These are phyloP conservation scores for Rhinocladiella mackenziei DNA, from an alignment of 2,329 filamentous ascomycete species.

Conservation along the genomic window DNA sequence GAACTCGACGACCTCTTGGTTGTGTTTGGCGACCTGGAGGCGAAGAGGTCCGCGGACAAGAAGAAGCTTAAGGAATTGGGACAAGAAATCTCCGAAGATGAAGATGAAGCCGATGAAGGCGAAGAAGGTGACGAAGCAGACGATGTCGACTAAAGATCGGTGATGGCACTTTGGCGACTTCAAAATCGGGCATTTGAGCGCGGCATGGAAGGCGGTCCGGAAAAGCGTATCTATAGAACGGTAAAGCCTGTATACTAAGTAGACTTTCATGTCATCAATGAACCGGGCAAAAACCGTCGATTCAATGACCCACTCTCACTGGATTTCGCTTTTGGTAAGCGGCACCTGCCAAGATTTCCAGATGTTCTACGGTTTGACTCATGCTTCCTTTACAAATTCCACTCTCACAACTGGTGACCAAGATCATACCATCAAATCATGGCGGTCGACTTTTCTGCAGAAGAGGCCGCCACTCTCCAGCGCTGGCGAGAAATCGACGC, in stretches of 20 bases:
- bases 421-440: constrained; percentile 44
- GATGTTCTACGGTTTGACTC: too few species aligned
- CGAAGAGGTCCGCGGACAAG: constrained; percentile 70
- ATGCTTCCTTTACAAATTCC: constrained; percentile 1
- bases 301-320: not conserved
- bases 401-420: not conserved
- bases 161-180: not conserved
- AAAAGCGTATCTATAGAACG: constrained; percentile 7
- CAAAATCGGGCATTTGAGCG: constrained; percentile 1
- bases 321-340: too few species aligned
- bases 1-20: constrained; percentile 79
- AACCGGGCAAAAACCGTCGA: not conserved
- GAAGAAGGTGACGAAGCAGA: constrained; percentile 54
- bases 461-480: constrained; percentile 79
- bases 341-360: constrained; percentile 5
- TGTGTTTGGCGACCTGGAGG: constrained; percentile 75
- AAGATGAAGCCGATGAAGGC: constrained; percentile 60
- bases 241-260: constrained; percentile 19
- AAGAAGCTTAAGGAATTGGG: constrained; percentile 63
- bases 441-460: constrained; percentile 89
- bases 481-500: constrained; percentile 90
- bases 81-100: constrained; percentile 70
- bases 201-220: not conserved
- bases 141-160: constrained; percentile 25
- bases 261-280: too few species aligned